Conservation (phyloP, 768 basidiomycete genomes). For the Lentinula aciculospora region DNA sequence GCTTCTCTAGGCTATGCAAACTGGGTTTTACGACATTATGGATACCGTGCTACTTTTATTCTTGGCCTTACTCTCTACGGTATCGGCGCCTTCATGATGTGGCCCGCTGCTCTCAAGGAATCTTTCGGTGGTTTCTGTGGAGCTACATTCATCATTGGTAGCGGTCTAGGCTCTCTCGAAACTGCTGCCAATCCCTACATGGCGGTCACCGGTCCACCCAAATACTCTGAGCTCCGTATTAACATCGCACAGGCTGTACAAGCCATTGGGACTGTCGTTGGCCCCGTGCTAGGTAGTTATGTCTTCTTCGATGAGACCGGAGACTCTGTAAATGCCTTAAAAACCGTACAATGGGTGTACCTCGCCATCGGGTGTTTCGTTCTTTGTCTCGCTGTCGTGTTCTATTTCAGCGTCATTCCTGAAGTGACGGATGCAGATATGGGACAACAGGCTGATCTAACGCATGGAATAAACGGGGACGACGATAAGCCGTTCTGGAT, state of each 20-base stretch:
- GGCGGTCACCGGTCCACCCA: slow-evolving; percentile 30
- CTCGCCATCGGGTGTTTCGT: slow-evolving; percentile 25
- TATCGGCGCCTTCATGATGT: slow-evolving; percentile 28
- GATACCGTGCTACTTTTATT: slow-evolving; percentile 28
- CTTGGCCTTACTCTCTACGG: slow-evolving; percentile 25
- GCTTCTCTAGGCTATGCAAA: slow-evolving; percentile 27
- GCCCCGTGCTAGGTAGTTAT: slow-evolving; percentile 27
- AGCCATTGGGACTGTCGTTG: slow-evolving; percentile 25
- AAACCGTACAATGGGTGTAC: slow-evolving; percentile 29
- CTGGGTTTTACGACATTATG: slow-evolving; percentile 26
- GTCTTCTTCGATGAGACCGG: slow-evolving; percentile 27
- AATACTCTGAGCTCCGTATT: slow-evolving; percentile 26
- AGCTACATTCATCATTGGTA: slow-evolving; percentile 29
- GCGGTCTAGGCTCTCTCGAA: slow-evolving; percentile 26
- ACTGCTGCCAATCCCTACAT: slow-evolving; percentile 30
- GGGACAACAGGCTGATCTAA: slow-evolving; percentile 26
- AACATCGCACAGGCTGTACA: slow-evolving; percentile 29
- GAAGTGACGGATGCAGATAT: slow-evolving; percentile 31
- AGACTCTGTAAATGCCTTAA: slow-evolving; percentile 23
- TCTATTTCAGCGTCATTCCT: slow-evolving; percentile 27
- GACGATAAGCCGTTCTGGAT: slow-evolving; percentile 22
- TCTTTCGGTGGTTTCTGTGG: slow-evolving; percentile 31
- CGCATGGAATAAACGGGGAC: slow-evolving; percentile 21
- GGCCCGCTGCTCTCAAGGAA: slow-evolving; percentile 26
- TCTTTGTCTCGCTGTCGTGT: slow-evolving; percentile 24